Base-by-base conservation (phyloP, 768 basidiomycete genomes). In the Auriculariales sp. region DNA sequence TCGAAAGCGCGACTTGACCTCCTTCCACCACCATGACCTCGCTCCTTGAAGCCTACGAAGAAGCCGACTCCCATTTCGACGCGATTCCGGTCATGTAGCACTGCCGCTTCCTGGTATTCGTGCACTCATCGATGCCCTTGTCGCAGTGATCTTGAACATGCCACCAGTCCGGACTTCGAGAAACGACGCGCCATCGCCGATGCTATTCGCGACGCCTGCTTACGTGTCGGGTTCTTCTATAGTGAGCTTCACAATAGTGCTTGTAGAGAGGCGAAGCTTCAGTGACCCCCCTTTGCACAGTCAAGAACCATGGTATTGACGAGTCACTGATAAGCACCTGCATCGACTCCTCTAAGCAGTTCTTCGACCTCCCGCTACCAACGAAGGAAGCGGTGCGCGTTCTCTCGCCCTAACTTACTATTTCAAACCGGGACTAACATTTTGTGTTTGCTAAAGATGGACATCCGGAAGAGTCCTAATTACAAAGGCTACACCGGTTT, bases 401-500 rank as follows among this genome's bases (percentile, higher is more conserved):
- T 39, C 36, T n/a, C 39, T 36, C 48, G 6, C 34, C 46, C n/a
- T 33, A n/a, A n/a, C n/a, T n/a, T n/a, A n/a, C n/a, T 28, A 24
- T 24, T 25, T 15, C 22, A 17, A 15, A 24, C 39, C 39, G 19
- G 32, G 29, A n/a, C 15, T 6, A 15, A 27, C 27, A 30, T 28
- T 36, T n/a, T 17, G 45, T 17, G 45, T 58, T 52, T 44, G 29
- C 48, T 27, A 27, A 48, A 82, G 73, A 66, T 84, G 22, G 79
- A 86, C 59, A 80, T 85, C 48, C 72, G 75, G 56, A 81, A 82
- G 56, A 72, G 69, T 33, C 53, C 71, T 9, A 83, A 82, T 54
- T 94, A 83, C 70, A 87, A 87, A 65, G 91, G 91, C 1, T 93
- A 91, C 58, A 84, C 82, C 28, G 72, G 78, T 6, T 68, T 86